A percentile compares a stretch with the other conserved stretches of the same genome.
These are phyloP conservation scores for Raffaelea albimanens DNA, from an alignment of 2,329 filamentous ascomycete genomes.

Conservation along the genomic window DNA sequence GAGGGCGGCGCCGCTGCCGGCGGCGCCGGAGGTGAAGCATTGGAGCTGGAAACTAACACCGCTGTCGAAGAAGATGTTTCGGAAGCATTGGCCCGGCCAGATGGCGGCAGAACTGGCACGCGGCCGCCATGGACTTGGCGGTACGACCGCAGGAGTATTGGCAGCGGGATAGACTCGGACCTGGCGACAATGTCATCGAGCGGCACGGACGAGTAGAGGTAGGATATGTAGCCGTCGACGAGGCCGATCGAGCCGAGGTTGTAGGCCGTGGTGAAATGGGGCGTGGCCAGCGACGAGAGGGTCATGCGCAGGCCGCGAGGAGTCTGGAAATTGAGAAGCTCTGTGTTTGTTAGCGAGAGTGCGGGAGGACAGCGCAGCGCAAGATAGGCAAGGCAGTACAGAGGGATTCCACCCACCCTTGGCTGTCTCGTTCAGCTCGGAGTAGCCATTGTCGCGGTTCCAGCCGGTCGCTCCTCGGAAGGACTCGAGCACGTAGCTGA, in stretches of 20 bases:
- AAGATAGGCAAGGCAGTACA: too few relatives aligned
- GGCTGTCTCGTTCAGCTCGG: conserved; percentile 72
- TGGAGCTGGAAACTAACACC: too few relatives aligned
- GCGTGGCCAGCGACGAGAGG: conserved; percentile 82
- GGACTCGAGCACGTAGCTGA: conserved; percentile 90
- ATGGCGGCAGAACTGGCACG: background rate
- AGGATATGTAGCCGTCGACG: conserved; percentile 94
- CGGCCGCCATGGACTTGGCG: conserved; percentile 55
- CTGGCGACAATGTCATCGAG: conserved; percentile 55
- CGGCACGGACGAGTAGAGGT: conserved; percentile 84
- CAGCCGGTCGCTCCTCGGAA: conserved; percentile 82
- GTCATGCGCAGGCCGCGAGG: conserved; percentile 77
- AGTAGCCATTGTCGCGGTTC: conserved; percentile 89
- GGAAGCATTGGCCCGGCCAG: background rate
- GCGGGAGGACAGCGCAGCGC: conserved; percentile 14
- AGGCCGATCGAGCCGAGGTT: conserved; percentile 80
- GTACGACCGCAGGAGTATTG: conserved; percentile 73
- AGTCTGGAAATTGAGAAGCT: conserved; percentile 79
- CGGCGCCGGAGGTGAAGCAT: background rate
- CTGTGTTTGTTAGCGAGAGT: conserved; percentile 29
- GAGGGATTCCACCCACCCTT: conserved; percentile 56
- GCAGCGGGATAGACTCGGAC: conserved; percentile 68
- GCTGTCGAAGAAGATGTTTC: background rate
- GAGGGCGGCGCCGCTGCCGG: background rate
- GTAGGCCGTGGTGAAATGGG: conserved; percentile 92